phyloP scores from a whole-genome alignment of 2,329 filamentous ascomycete species.

The Chaetomiaceae sp. region DNA sequence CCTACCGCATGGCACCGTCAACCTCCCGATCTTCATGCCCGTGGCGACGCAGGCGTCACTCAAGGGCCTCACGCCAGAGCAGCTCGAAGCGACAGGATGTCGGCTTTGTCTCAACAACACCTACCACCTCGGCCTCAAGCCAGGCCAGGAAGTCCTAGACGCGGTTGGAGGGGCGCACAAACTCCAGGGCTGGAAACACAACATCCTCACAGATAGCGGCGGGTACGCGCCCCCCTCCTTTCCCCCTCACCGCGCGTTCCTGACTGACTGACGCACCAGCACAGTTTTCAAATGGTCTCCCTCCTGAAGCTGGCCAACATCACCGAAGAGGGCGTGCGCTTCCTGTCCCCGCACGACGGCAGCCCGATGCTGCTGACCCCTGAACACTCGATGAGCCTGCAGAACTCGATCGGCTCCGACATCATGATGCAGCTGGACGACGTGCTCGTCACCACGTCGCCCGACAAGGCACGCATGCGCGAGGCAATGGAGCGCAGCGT shows the following conservation, averaged over 20 bases:
- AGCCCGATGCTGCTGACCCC: slow-evolving; percentile 94
- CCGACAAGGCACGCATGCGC: slow-evolving; percentile 79
- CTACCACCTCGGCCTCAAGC: slow-evolving; percentile 92
- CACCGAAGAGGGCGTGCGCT: slow-evolving; percentile 92
- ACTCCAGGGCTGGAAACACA: slow-evolving; percentile 91
- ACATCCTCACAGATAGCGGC: slow-evolving; percentile 81
- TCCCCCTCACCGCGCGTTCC: slow-evolving; percentile 27
- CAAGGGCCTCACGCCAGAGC: slow-evolving; percentile 89
- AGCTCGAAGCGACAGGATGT: slow-evolving; percentile 85
- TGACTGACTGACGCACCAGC: slow-evolving; percentile 9
- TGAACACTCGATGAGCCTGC: slow-evolving; percentile 91
- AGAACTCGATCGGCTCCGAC: slow-evolving; percentile 96
- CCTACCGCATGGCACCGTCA: slow-evolving; percentile 86
- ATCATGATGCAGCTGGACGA: slow-evolving; percentile 99
- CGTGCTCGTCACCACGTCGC: slow-evolving; percentile 92
- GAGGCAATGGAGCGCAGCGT: slow-evolving; percentile 94
- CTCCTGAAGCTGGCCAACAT: slow-evolving; percentile 88
- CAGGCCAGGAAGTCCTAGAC: slow-evolving; percentile 84
- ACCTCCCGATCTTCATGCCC: slow-evolving; percentile 95
- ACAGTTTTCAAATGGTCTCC: slow-evolving; percentile 97
- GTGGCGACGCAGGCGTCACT: slow-evolving; percentile 95
- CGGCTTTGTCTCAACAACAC: slow-evolving; percentile 95
- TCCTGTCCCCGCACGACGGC: slow-evolving; percentile 93
- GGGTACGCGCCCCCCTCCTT: slow-evolving; percentile 44
- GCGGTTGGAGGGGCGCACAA: slow-evolving; percentile 88